Base-by-base conservation (phyloP, 2,329 filamentous ascomycete genomes). In the Nemania sp. region DNA sequence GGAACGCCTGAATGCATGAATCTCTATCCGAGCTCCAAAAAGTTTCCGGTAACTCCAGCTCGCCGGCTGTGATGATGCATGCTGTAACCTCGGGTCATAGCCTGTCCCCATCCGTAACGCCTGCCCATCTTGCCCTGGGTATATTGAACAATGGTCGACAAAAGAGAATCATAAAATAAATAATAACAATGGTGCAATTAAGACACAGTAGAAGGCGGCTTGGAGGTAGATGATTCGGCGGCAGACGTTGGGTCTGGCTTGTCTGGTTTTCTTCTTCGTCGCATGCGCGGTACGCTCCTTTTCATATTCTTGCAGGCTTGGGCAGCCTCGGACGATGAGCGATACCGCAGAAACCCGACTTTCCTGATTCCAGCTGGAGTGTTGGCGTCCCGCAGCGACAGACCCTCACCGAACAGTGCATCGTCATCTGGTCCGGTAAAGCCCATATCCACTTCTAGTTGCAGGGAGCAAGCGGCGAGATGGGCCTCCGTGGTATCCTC, bases 231-330 rank as follows among this genome's bases (percentile, higher is more conserved):
- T 17, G 56, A 23, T 33, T 33, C 40, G 7, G 52, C n/a, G 19
- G 54, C 26, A 5, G 44, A 45, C 14, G 54, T 24, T 34, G 23
- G 20, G 47, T n/a, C 39, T 54, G 19, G 20, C 49, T 56, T 14
- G 50, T 40, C 28, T n/a, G 50, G 39, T 24, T 57, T 63, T 19
- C 40, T 50, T 26, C 66, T 62, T 39, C 61, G 61, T 15, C 67
- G 63, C 65, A 69, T 65, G 39, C 66, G 63, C 49, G 66, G 62
- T 20, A 60, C 54, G 44, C 57, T 66, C 52, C 61, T 65, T 52
- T 59, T 66, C 62, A 67, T 61, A 41, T 67, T 65, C 46, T 64
- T 67, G 41, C 65, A 65, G n/a, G 58, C 49, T 14, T 56, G 49
- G 20, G 64, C 66, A 5, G 62, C 62, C 45, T 69, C 67, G 7